Evolutionary conservation across 2,329 filamentous ascomycete species (phyloP).

Genomic region (Pleurostoma richardsiae): DNA sequence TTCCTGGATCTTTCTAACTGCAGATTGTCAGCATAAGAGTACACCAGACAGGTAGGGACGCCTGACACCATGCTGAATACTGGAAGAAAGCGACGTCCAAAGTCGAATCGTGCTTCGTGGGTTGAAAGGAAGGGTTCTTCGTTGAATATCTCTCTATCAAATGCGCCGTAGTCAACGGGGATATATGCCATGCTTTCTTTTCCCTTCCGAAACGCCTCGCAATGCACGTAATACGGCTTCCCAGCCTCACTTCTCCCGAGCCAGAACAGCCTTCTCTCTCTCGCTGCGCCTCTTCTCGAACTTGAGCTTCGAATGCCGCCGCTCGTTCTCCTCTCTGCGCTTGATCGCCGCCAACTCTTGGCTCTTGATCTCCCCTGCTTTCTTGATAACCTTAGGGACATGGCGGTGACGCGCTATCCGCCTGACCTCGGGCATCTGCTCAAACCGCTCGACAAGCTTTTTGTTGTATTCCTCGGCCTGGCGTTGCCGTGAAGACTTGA

Average conservation of each 20-base stretch:
- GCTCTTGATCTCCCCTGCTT: conserved; percentile 89
- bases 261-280: conserved; percentile 88
- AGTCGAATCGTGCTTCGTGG: too few relatives aligned
- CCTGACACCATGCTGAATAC: too few relatives aligned
- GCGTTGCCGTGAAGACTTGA: conserved; percentile 80
- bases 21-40: too few relatives aligned
- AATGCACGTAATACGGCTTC: conserved; percentile 7
- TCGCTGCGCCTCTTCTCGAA: conserved; percentile 50
- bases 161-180: too few relatives aligned
- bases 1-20: too few relatives aligned
- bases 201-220: conserved; percentile 9
- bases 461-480: conserved; percentile 91
- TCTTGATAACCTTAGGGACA: conserved; percentile 89
- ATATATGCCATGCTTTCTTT: background rate
- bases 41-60: too few relatives aligned
- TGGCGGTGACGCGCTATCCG: conserved; percentile 89
- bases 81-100: too few relatives aligned
- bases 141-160: too few relatives aligned
- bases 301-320: conserved; percentile 84
- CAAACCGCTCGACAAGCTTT: conserved; percentile 75
- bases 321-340: conserved; percentile 87
- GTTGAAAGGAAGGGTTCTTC: too few relatives aligned
- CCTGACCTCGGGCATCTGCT: conserved; percentile 93
- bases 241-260: conserved; percentile 46
- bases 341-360: conserved; percentile 87